Base-by-base conservation (phyloP, 2,329 filamentous ascomycete genomes). In the Sordariomycetes sp. region DNA sequence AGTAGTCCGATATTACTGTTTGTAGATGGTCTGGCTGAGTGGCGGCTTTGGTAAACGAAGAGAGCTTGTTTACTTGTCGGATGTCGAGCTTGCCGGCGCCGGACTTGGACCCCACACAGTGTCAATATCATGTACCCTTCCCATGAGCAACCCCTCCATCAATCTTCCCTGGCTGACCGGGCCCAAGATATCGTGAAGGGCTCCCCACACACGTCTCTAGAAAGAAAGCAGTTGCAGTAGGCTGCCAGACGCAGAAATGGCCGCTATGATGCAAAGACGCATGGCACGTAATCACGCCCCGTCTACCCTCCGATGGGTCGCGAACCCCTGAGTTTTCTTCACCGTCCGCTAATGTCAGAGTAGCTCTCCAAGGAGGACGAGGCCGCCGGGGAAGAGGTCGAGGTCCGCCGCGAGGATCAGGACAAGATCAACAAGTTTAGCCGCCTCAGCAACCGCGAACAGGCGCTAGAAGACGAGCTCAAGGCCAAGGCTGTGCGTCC, bases 351-450 rank as follows among this genome's bases (percentile, higher is more conserved):
- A 50, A 50, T 20, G 17, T 39, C 10, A 52, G 25, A 28, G 20
- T 67, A 97, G 94, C 86, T 99, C 63, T 90, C 89, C 52, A 95
- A 90, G 68, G 92, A 96, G 69, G 92, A 97, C 65, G 94, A 84
- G 59, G 77, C 84, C 22, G 79, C 78, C 56, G 80, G 82, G 60
- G 87, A 94, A 63, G 94, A 99, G 68, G 86, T 90, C 65, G 89
- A 96, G 72, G 94, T 99, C 59, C 88, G 94, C 60, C 87, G 91
- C 66, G 91, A 97, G 70, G 94, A 99, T 69, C 94, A 99, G 72
- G 91, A 97, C 75, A 95, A 94, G 74, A 99, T 99, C 82, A 99
- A 99, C 74, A 86, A 85, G 62, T 99, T 99, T 78, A 96, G 91
- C 71, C 85, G 90, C 52, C 77, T 99, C 61, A 94, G 99, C 70